Evolutionary conservation across 2,329 filamentous ascomycete species (phyloP), one percentile per base, ranked within the genome.

Genomic region (Aaosphaeria pasadenensis): DNA sequence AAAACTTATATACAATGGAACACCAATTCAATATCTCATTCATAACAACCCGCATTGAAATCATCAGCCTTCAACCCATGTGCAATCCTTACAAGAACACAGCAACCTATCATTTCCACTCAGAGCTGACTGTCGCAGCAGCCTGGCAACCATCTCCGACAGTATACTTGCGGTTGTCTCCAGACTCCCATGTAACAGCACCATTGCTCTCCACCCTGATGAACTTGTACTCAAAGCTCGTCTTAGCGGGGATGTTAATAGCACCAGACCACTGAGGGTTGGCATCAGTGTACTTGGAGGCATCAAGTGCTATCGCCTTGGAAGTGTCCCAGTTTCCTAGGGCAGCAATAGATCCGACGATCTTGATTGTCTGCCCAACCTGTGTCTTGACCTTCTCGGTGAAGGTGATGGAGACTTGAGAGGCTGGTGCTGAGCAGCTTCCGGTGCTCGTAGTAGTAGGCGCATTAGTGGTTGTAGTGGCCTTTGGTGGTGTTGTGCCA

Each of bases 321-420:
- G 60, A 63, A 4, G 74, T 53, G 30, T 74, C 62, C 75, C 77
- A 79, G 24, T 51, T 60, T 2, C 77, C 76, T 1, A 79, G 60
- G 40, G 74, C 71, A 0, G 67, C 47, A 3, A 71, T 67, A 42
- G 71, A 73, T 30, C 77, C 77, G 0, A 66, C 62, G 4, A 79
- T 58, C 45, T 74, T 75, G 28, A 80, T 52, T 30, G 75, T 77
- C 60, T 79, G 75, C 6, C 77, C 77, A 45, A 66, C 74, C 43
- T 73, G 72, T 0, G 77, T 80, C 1, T 66, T 69, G 1, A 73
- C 75, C 50, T 75, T 75, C 6, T 77, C 71, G 43, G 71, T 66
- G 63, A 80, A 79, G 4, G 67, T 67, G 5, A 79, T 69, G 6
- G 59, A 52, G 17, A 66, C 60, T 1, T 50, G 58, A 1, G 64